Evolutionary conservation across 192 early-diverging fungal genomes (phyloP).

Genomic region (Chytriomyces hyalinus): DNA sequence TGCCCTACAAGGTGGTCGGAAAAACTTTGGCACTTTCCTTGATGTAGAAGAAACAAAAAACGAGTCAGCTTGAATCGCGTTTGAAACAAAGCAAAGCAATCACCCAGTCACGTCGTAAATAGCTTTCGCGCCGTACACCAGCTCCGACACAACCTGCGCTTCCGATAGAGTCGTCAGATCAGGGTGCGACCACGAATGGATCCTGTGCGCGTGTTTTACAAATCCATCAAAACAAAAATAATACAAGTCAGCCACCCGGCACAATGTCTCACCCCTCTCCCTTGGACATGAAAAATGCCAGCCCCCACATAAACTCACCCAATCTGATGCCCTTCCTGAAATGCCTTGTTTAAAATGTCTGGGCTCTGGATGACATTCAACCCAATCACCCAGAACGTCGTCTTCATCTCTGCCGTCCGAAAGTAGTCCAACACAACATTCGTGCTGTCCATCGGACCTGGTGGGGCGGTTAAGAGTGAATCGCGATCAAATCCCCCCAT

Average conservation of each 20-base stretch:
- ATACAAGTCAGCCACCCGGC: no score
- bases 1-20: no score
- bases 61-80: not conserved
- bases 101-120: no score
- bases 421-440: not conserved
- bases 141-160: constrained; percentile 71
- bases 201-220: no score
- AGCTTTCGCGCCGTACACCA: constrained; percentile 58
- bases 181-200: constrained; percentile 64
- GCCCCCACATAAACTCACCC: not conserved
- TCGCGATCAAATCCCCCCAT: not conserved
- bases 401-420: not conserved
- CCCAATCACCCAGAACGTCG: not conserved
- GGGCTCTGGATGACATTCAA: not conserved
- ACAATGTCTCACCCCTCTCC: no score
- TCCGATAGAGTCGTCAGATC: constrained; percentile 64
- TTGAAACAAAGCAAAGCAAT: not conserved
- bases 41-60: no score
- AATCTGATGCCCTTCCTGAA: not conserved
- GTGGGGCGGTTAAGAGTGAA: not conserved
- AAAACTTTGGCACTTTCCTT: not conserved
- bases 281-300: no score
- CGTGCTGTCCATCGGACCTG: not conserved
- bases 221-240: no score
- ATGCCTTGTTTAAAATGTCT: not conserved